These are phyloP conservation scores for Calcarisporium arbuscula DNA, from an alignment of 2,329 filamentous ascomycete species.

Conservation along the genomic window DNA sequence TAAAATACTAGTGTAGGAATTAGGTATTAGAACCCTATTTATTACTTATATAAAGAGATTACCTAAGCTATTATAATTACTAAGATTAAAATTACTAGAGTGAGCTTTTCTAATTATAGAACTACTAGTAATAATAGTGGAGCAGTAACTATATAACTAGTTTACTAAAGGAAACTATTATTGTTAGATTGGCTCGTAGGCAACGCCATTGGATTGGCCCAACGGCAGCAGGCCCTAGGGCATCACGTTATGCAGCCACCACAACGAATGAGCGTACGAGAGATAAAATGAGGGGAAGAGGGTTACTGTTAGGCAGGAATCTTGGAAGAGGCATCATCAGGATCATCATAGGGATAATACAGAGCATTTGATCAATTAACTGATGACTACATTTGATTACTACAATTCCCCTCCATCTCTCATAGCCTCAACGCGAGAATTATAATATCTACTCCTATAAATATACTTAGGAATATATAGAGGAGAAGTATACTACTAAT, in stretches of 20 bases:
- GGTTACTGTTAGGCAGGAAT: background rate
- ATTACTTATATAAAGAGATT: background rate
- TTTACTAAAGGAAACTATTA: background rate
- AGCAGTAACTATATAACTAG: no score
- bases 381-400: background rate
- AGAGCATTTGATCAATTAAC: background rate
- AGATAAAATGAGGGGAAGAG: no score
- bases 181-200: background rate
- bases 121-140: background rate
- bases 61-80: no score
- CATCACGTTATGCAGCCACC: no score
- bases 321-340: background rate
- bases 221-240: no score
- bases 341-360: background rate
- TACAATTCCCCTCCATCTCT: background rate
- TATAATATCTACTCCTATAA: background rate
- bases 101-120: background rate
- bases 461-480: background rate
- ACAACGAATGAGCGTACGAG: no score
- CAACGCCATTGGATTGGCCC: background rate
- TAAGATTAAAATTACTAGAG: background rate
- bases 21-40: background rate
- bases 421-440: no score
- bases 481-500: background rate
- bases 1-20: background rate